Evolutionary conservation across 352 stramenopile genomes (phyloP), one percentile per base, ranked within the genome.

Genomic region (Elongisporangium prolatum): DNA sequence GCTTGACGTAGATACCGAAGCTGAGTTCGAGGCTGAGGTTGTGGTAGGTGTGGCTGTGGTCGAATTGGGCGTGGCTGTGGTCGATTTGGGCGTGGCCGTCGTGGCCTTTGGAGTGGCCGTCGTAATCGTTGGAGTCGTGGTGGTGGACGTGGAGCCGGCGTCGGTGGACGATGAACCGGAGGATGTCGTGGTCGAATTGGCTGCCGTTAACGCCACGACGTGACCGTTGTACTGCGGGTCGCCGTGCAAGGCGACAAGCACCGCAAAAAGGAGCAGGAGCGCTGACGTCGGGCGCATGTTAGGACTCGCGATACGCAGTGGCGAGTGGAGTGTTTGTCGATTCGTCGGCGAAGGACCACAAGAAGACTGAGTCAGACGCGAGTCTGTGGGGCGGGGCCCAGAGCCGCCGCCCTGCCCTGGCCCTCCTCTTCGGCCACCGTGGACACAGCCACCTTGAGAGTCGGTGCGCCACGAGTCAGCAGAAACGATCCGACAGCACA

Each of bases 211-310:
- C 17, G 67, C 65, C 25, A 64, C 65, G 0, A 57, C 52, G n/a
- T 63, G 59, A 0, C 67, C 64, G 11, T 50, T 51, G 50, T 53
- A 51, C 6, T 48, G 50, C 40, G 67, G 68, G 8, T 37, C 56
- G 20, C 14, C 50, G 22, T 54, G 21, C 48, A 48, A 5, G 17
- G 17, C 38, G 1, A 50, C 37, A 11, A 57, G 50, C 48, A 61
- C 57, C 10, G 53, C 24, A n/a, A 61, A 65, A 37, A 63, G 64
- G 17, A 69, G 57, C 40, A 40, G 49, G 22, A 57, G 70, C 21
- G 60, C 66, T 14, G 68, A 70, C 13, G 62, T 68, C 44, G 69
- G 68, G 48, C 47, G 64, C 7, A 52, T 69, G 6, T 56, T 71
- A 49, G 75, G 63, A 17, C 58, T 61, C 47, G 61, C 48, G 44